Evolutionary conservation across 306 rosid species (phyloP), one percentile per base, ranked within the genome.

Genomic region (Ziziphus jujuba): DNA sequence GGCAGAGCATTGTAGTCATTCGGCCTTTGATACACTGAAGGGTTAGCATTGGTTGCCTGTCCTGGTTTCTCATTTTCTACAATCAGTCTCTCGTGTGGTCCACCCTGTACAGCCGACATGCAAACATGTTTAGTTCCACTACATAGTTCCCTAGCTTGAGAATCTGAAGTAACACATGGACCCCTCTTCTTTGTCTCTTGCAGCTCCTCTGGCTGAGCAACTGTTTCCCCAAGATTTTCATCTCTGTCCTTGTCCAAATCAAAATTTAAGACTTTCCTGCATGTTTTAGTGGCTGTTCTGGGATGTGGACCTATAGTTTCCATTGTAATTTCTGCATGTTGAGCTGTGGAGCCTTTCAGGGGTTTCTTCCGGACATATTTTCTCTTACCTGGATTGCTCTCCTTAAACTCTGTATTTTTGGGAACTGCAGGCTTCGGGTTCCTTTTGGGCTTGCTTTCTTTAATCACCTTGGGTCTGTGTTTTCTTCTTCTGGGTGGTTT

Each of bases 391-490:
- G 78, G 66, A 5, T 66, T 70, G 51, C 55, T 80, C 74, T 84
- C 89, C 70, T 67, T 78, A n/a, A 71, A 49, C 58, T 22, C 74
- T 38, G 61, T 59, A 65, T 68, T 55, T 55, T 81, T 82, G 9
- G 74, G 73, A 65, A 74, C 73, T 72, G 75, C 77, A 52, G 80
- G 68, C 59, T 80, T 86, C 67, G 84, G 75, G 35, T 65, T 73
- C 72, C 75, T 86, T 80, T 78, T 86, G 65, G 87, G 79, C 45
- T 88, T 90, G 51, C 82, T 84, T 84, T 88, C 97, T 36, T 21
- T 70, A 48, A 93, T 77, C 59, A 93, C 99, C 80, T 90, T 93
- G 22, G 97, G 97, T 81, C 97, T 90, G 77, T 93, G 97, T 72
- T 93, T 93, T 79, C 82, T 84, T 61, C 88, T 78, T 71, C 70